Conservation (phyloP, 306 rosid species). For the Prunus dulcis region DNA sequence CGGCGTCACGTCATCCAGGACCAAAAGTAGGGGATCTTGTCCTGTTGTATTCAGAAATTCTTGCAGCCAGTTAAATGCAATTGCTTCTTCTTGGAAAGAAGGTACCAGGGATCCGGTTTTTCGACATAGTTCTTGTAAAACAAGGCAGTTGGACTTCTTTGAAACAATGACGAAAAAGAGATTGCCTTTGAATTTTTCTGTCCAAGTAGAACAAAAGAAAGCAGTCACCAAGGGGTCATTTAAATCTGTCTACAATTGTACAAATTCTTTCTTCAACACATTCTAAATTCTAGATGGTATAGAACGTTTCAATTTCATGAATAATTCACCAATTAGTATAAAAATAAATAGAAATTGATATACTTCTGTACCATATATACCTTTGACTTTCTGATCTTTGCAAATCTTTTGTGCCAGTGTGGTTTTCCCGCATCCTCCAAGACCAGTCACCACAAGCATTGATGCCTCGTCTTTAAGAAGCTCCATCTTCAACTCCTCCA, state of each 20-base stretch:
- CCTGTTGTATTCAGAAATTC: not conserved
- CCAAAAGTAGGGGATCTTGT: slow-evolving; percentile 1
- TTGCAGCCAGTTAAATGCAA: slow-evolving; percentile 8
- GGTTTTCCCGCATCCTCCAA: slow-evolving; percentile 57
- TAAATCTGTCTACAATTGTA: not conserved
- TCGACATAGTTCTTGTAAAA: slow-evolving; percentile 34
- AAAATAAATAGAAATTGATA: not conserved
- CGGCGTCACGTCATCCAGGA: slow-evolving; percentile 12
- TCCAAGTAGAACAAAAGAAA: slow-evolving; percentile 9
- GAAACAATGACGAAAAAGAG: slow-evolving; percentile 44
- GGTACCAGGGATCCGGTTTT: slow-evolving; percentile 19
- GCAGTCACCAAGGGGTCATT: not conserved
- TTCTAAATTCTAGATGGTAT: too few species aligned
- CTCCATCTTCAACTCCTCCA: slow-evolving; percentile 41
- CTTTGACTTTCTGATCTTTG: slow-evolving; percentile 36
- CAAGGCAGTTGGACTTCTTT: slow-evolving; percentile 28
- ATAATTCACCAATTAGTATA: not conserved
- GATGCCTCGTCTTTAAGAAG: slow-evolving; percentile 19
- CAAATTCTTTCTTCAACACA: not conserved
- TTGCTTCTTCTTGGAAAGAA: slow-evolving; percentile 33
- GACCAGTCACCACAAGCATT: slow-evolving; percentile 40
- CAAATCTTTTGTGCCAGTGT: slow-evolving; percentile 46
- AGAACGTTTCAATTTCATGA: not conserved
- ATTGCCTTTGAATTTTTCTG: slow-evolving; percentile 43
- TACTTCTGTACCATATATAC: slow-evolving; percentile 15